These are phyloP conservation scores for Brassica incana DNA, from an alignment of 345 rosid genomes.

Conservation along the genomic window DNA sequence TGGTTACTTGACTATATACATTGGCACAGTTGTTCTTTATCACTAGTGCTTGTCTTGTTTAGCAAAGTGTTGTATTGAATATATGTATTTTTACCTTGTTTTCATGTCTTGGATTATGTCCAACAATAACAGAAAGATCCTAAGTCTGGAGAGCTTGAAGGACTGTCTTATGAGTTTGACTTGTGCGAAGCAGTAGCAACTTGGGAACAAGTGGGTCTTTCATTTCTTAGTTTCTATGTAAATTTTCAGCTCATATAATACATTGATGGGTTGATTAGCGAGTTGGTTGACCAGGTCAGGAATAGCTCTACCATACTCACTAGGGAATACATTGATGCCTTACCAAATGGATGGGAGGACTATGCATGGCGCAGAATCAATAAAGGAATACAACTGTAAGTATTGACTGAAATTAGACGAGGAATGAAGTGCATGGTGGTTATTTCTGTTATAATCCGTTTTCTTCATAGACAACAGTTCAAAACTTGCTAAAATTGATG, in stretches of 20 bases:
- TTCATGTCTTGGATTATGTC: neutral
- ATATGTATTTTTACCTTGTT: neutral
- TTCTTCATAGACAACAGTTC: neutral
- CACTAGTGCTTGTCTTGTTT: neutral
- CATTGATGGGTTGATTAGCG: constrained; percentile 49
- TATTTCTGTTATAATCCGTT: neutral
- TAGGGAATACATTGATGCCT: constrained; percentile 86
- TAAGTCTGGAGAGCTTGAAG: constrained; percentile 80
- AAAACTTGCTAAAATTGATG: neutral
- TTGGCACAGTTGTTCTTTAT: neutral
- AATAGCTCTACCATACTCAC: constrained; percentile 90
- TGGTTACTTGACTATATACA: neutral
- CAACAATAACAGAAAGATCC: constrained; percentile 69
- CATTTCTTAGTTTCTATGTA: neutral
- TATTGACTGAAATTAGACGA: constrained; percentile 1
- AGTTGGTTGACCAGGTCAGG: constrained; percentile 72
- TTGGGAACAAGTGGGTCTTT: constrained; percentile 65
- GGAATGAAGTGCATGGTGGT: neutral
- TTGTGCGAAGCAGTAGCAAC: constrained; percentile 93
- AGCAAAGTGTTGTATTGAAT: neutral
- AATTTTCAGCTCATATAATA: constrained; percentile 7
- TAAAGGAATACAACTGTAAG: constrained; percentile 87
- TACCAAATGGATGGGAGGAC: constrained; percentile 96
- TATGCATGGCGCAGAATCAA: constrained; percentile 97
- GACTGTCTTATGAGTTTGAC: constrained; percentile 73